Evolutionary conservation across 139 green algal species (phyloP).

Genomic region (Micromonas pusilla): DNA sequence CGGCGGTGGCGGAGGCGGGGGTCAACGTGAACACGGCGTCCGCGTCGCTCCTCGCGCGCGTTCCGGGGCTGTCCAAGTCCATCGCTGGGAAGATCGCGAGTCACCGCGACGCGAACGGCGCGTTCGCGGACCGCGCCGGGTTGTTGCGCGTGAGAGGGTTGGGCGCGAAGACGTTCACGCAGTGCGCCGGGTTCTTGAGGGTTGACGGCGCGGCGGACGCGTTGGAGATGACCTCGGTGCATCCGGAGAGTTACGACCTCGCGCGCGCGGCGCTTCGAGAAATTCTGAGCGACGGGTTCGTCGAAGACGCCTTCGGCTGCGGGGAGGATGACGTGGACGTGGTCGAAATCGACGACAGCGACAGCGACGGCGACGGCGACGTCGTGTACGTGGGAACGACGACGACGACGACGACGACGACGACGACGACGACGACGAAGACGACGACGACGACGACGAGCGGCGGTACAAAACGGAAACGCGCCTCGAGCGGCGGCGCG

Average conservation of each 20-base stretch:
- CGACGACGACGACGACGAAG: too few species aligned
- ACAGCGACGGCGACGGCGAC: neutral
- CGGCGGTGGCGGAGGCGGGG: slow-evolving; percentile 35
- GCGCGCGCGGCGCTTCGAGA: neutral
- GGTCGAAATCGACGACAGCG: neutral
- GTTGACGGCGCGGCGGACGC: slow-evolving; percentile 22
- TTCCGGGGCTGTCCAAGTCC: slow-evolving; percentile 28
- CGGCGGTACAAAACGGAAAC: too few species aligned
- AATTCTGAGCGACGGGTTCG: neutral
- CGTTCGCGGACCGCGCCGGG: neutral
- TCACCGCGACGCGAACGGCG: slow-evolving; percentile 15
- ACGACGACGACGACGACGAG: too few species aligned
- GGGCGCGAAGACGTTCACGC: slow-evolving; percentile 38
- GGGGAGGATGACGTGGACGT: neutral
- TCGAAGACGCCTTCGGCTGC: neutral
- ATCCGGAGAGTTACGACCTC: slow-evolving; percentile 38
- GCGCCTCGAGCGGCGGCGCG: too few species aligned
- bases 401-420: neutral
- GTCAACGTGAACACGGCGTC: slow-evolving; percentile 41
- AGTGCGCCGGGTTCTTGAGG: slow-evolving; percentile 42
- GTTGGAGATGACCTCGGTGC: slow-evolving; percentile 38
- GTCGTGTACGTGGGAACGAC: neutral
- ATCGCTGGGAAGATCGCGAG: slow-evolving; percentile 35
- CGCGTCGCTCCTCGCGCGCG: slow-evolving; percentile 29
- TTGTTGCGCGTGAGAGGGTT: slow-evolving; percentile 32